Evolutionary conservation across 176 grass and related monocot species (phyloP).

Genomic region (Oryza meyeriana): DNA sequence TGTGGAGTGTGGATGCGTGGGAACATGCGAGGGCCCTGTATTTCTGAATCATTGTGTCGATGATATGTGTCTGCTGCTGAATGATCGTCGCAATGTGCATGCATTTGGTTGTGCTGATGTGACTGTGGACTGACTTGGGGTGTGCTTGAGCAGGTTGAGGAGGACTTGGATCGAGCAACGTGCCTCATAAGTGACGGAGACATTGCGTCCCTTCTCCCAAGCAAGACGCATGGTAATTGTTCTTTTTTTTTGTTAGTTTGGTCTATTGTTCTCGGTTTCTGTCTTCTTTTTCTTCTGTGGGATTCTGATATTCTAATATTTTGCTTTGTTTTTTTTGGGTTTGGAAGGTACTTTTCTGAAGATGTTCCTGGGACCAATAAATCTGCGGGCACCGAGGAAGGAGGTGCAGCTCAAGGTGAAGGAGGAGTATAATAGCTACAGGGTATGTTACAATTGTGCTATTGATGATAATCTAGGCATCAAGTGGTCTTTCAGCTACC

Average conservation of each 20-base stretch:
- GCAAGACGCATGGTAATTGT: constrained; percentile 66
- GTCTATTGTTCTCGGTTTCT: constrained; percentile 6
- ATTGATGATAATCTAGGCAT: neutral
- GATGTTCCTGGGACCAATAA: constrained; percentile 87
- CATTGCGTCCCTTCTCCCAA: constrained; percentile 58
- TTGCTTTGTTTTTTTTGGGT: constrained; percentile 1
- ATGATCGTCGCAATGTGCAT: constrained; percentile 15
- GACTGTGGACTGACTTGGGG: neutral
- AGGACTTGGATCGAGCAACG: constrained; percentile 73
- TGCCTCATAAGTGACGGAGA: constrained; percentile 77
- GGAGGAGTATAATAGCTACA: constrained; percentile 96
- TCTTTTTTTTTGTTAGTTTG: neutral
- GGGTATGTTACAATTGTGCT: constrained; percentile 53
- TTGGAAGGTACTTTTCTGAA: constrained; percentile 68
- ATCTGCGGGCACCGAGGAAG: constrained; percentile 79
- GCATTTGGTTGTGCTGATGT: constrained; percentile 22
- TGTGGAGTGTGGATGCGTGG: neutral
- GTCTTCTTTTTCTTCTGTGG: neutral
- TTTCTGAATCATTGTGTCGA: neutral
- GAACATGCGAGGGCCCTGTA: neutral
- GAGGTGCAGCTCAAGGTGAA: constrained; percentile 99
- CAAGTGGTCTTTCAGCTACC: neutral
- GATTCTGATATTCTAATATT: constrained; percentile 5
- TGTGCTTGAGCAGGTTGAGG: constrained; percentile 64
- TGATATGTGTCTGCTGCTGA: neutral